Evolutionary conservation across 495 filamentous ascomycete genomes (phyloP), one percentile per base, ranked within the genome.

Genomic region (Aspergillus sclerotioniger): DNA sequence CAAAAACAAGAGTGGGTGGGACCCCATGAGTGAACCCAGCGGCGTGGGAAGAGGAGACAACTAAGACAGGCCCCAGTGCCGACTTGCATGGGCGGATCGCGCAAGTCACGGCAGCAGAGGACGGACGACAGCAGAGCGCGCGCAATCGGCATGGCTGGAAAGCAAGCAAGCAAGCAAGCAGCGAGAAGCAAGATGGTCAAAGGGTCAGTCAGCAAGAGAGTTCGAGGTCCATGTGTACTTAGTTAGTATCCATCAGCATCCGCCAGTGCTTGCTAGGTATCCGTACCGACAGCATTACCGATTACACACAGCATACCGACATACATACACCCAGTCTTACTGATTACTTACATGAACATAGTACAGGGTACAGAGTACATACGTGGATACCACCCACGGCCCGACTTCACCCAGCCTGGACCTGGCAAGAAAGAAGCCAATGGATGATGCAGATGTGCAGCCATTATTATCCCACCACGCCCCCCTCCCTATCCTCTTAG

Each of bases 1-100:
- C 8, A 37, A 37, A 37, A 37, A 37, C 33, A 37, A 37, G 33
- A 37, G 33, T 37, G 33, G 7, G 33, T 37, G 33, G 33, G 33
- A 15, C 8, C 33, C 9, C 33, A 37, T 37, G 33, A 15, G 33
- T 10, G 33, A 37, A 32, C 20, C 12, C 44, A 10, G 53, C 41
- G 53, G 53, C 41, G 55, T 57, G 55, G 37, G 29, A 51, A 16
- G 48, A 58, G 20, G 37, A 12, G 48, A 44, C 20, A 51, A 39
- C 33, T 37, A 44, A 45, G 39, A 19, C n/a, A 28, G 37, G 53
- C 15, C 20, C 13, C n/a, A 19, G 33, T 20, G 15, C 9, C 21
- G 16, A 52, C 16, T 50, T 29, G n/a, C n/a, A 50, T 25, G 10
- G 45, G 25, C 25, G 33, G 41, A 39, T 52, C 25, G 16, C 7